These are phyloP conservation scores for Wickerhamiella alocasiicola DNA, from an alignment of 805 yeast species.

Conservation along the genomic window DNA sequence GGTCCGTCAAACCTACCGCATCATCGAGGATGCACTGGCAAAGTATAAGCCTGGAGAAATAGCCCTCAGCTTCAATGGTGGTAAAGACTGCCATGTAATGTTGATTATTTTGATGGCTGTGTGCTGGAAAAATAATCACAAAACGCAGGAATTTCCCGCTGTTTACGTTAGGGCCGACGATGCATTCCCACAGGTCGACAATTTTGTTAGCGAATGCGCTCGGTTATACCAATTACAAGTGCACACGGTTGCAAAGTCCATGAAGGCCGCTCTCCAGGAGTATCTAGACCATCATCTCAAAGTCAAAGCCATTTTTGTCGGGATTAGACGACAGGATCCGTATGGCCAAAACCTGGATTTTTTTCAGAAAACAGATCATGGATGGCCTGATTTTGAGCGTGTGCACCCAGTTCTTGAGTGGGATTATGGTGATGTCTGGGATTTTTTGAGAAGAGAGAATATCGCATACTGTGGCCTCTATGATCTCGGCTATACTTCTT, in stretches of 20 bases:
- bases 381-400: constrained; percentile 82
- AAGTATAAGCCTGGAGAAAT: constrained; percentile 19
- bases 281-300: constrained; percentile 43
- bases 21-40: constrained; percentile 23
- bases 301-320: constrained; percentile 70
- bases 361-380: constrained; percentile 68
- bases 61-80: constrained; percentile 87
- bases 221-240: constrained; percentile 42
- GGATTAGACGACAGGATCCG: constrained; percentile 82
- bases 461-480: constrained; percentile 65
- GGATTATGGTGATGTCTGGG: constrained; percentile 77
- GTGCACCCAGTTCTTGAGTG: constrained; percentile 84
- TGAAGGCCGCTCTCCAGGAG: constrained; percentile 58
- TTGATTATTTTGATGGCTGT: constrained; percentile 58
- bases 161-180: constrained; percentile 67
- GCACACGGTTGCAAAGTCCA: constrained; percentile 29
- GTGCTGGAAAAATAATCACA: constrained; percentile 10
- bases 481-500: constrained; percentile 74
- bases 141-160: constrained; percentile 27
- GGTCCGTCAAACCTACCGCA: constrained; percentile 20
- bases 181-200: constrained; percentile 58
- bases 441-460: constrained; percentile 45
- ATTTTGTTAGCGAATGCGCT: constrained; percentile 49
- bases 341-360: constrained; percentile 47
- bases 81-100: constrained; percentile 91